These are phyloP conservation scores for Blastocystis sp. DNA, from an alignment of 352 stramenopile genomes.

Conservation along the genomic window DNA sequence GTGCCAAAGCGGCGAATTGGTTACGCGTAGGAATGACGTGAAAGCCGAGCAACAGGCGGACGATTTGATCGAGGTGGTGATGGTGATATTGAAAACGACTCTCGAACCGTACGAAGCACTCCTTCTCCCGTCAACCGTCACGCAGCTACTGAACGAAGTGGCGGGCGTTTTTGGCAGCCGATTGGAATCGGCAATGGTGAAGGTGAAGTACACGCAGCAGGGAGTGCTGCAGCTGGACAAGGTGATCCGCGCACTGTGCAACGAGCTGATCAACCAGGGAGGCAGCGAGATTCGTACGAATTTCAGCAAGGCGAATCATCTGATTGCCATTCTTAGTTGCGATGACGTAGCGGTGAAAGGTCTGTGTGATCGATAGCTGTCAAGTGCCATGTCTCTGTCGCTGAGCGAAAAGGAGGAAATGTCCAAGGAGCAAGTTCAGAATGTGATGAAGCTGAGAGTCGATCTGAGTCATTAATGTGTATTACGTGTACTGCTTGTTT, in stretches of 20 bases:
- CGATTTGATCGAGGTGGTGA: neutral
- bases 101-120: slow-evolving; percentile 1
- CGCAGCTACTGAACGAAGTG: slow-evolving; percentile 46
- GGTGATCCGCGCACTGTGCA: slow-evolving; percentile 18
- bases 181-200: slow-evolving; percentile 1
- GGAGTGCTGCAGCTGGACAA: slow-evolving; percentile 47
- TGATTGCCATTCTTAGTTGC: slow-evolving; percentile 60
- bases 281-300: slow-evolving; percentile 56
- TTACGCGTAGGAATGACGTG: slow-evolving; percentile 26
- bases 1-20: neutral
- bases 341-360: neutral
- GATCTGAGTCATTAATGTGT: slow-evolving; percentile 14
- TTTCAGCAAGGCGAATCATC: slow-evolving; percentile 12
- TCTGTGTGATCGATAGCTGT: neutral
- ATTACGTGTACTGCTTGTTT: no score
- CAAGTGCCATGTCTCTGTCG: slow-evolving; percentile 33
- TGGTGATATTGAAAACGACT: slow-evolving; percentile 1
- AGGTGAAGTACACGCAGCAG: slow-evolving; percentile 52
- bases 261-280: slow-evolving; percentile 37
- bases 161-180: neutral
- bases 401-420: slow-evolving; percentile 16
- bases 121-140: slow-evolving; percentile 6
- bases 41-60: slow-evolving; percentile 33
- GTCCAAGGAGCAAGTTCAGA: slow-evolving; percentile 31
- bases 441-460: slow-evolving; percentile 10